Evolutionary conservation across 495 filamentous ascomycete species (phyloP).

Genomic region (Aspergillus affinis): DNA sequence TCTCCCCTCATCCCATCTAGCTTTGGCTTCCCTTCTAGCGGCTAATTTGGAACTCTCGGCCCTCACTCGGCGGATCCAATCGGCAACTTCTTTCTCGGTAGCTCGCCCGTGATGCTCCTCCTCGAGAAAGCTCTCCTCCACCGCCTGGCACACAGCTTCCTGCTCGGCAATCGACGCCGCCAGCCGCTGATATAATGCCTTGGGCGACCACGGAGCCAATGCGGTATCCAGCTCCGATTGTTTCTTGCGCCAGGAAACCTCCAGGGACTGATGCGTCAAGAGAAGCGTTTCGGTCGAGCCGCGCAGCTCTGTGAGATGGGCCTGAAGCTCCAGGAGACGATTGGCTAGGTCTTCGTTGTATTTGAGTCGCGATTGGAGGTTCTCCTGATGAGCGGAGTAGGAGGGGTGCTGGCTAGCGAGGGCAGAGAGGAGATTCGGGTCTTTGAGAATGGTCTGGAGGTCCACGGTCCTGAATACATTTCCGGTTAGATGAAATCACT

Average conservation of each 20-base stretch:
- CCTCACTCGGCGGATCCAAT: conserved; percentile 79
- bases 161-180: conserved; percentile 75
- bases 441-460: conserved; percentile 63
- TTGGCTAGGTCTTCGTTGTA: conserved; percentile 63
- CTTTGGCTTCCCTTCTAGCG: conserved; percentile 75
- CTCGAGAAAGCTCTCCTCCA: conserved; percentile 91
- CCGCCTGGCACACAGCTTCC: conserved; percentile 72
- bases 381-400: conserved; percentile 44
- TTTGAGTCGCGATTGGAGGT: conserved; percentile 59
- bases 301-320: conserved; percentile 62
- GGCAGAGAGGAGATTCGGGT: conserved; percentile 58
- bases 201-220: conserved; percentile 79
- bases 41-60: conserved; percentile 74
- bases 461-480: conserved; percentile 46
- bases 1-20: conserved; percentile 91
- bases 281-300: conserved; percentile 73
- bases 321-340: conserved; percentile 65
- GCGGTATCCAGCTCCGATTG: conserved; percentile 85
- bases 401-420: conserved; percentile 64
- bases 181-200: conserved; percentile 76
- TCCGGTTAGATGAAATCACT: not conserved
- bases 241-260: conserved; percentile 86
- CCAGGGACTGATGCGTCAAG: conserved; percentile 77
- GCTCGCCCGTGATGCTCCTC: conserved; percentile 52
- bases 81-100: conserved; percentile 73